These are phyloP conservation scores for Citrus mangshanensis DNA, from an alignment of 345 rosid genomes.

Conservation along the genomic window DNA sequence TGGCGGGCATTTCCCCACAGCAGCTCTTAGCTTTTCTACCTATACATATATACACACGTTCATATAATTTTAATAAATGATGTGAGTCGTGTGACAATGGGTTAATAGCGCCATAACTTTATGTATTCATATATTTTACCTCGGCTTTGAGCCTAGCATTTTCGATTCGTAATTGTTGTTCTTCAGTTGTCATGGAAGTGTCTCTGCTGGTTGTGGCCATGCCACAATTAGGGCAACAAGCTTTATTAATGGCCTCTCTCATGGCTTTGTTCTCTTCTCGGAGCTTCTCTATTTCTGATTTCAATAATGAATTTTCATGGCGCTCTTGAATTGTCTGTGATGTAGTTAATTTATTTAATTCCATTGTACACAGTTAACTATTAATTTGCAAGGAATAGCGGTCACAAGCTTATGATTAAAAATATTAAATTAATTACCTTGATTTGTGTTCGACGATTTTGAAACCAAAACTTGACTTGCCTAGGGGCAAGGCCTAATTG, in stretches of 20 bases:
- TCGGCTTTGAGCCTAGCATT: conserved; percentile 88
- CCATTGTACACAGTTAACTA: neutral
- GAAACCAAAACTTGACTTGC: conserved; percentile 99
- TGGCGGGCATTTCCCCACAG: conserved; percentile 50
- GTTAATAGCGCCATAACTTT: too few species aligned
- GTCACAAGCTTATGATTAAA: neutral
- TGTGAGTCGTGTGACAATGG: neutral
- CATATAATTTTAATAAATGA: too few species aligned
- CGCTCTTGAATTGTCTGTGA: conserved; percentile 91
- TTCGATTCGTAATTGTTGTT: conserved; percentile 72
- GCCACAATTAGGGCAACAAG: conserved; percentile 89
- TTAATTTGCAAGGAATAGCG: too few species aligned
- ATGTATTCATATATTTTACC: conserved; percentile 21
- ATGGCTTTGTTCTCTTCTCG: conserved; percentile 80
- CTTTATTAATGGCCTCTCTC: conserved; percentile 73
- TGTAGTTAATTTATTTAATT: neutral
- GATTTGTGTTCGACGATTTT: conserved; percentile 95
- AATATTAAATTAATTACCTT: conserved; percentile 42
- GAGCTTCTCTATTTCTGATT: conserved; percentile 80
- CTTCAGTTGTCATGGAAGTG: conserved; percentile 44
- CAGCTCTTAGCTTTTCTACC: conserved; percentile 75
- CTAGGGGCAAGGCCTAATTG: conserved; percentile 93
- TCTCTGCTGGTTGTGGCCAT: conserved; percentile 51
- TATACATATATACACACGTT: neutral
- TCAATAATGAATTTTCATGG: conserved; percentile 85